Evolutionary conservation across 176 grass and related monocot species (phyloP).

Genomic region (Phoenix roebelenii): DNA sequence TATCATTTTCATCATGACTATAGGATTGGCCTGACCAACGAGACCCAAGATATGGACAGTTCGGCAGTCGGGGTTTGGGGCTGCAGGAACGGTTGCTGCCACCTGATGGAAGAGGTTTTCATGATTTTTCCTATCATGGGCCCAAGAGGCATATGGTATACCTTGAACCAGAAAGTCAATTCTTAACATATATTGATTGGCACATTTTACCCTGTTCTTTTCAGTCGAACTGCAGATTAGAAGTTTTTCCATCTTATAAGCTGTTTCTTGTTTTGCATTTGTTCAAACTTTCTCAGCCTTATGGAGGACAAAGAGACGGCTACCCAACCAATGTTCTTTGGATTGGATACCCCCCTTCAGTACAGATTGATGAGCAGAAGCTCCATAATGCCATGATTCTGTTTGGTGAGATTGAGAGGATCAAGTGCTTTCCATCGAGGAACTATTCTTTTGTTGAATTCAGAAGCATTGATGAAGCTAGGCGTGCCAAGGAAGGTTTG

Average conservation of each 20-base stretch:
- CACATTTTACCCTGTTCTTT: too few relatives aligned
- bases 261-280: slow-evolving; percentile 10
- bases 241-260: too few relatives aligned
- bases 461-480: slow-evolving; percentile 54
- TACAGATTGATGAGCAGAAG: slow-evolving; percentile 56
- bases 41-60: slow-evolving; percentile 5
- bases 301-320: slow-evolving; percentile 38
- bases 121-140: slow-evolving; percentile 29
- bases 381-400: slow-evolving; percentile 73
- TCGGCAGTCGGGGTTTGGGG: slow-evolving; percentile 28
- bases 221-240: too few relatives aligned
- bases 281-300: slow-evolving; percentile 19
- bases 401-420: slow-evolving; percentile 67
- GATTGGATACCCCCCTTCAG: slow-evolving; percentile 60
- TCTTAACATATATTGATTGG: too few relatives aligned
- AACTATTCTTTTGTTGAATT: slow-evolving; percentile 93
- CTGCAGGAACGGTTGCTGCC: neutral
- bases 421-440: slow-evolving; percentile 54
- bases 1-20: slow-evolving; percentile 12
- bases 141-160: slow-evolving; percentile 25
- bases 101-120: slow-evolving; percentile 30
- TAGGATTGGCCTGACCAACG: slow-evolving; percentile 45
- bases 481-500: slow-evolving; percentile 72
- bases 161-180: neutral
- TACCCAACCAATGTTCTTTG: slow-evolving; percentile 73